Base-by-base conservation (phyloP, 2,329 filamentous ascomycete genomes). In the Alternaria sp. region DNA sequence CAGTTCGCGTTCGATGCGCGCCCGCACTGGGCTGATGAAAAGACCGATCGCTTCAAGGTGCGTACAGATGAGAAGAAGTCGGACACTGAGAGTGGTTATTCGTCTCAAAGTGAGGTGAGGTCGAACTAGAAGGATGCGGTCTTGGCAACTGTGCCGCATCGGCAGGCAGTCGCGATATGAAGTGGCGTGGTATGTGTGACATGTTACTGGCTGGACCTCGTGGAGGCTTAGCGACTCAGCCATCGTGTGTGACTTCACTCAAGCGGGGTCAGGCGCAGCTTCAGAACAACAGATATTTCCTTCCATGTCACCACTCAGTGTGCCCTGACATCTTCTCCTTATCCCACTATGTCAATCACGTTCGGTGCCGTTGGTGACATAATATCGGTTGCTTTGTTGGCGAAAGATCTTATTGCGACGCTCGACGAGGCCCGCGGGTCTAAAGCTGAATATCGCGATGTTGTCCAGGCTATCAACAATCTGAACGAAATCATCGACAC, bases 21-120 rank as follows among this genome's bases (percentile, higher is more conserved):
- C 11, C 70, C 76, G 10, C 62, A 74, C 46, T 79, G 76, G 77
- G 71, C 72, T 26, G 76, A 80, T 56, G 75, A 79, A 46, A 75
- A 74, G 40, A 25, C 46, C 8, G 67, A 73, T 45, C 68, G 69
- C 19, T 74, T 73, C 63, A 72, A 60, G 46, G 25, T 56, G 23
- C 57, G 57, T 17, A 51, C 51, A 5, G 65, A 69, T 10, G 67
- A 69, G 10, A 62, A 55, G 57, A 63, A 62, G 43, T 25, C 17
- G 13, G 68, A 65, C 15, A 57, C 62, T 21, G 66, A 72, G 23
- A 25, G 19, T 52, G 28, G 17, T 11, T 23, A 52, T 4, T 19
- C 13, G 21, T 47, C 36, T 17, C 21, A 19, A 12, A 21, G 21
- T 46, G 44, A 52, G 28, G 13, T 52, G 7, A 23, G 43, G 5